Evolutionary conservation across 164 flowering plant species (phyloP).

Genomic region (Berberis thunbergii): DNA sequence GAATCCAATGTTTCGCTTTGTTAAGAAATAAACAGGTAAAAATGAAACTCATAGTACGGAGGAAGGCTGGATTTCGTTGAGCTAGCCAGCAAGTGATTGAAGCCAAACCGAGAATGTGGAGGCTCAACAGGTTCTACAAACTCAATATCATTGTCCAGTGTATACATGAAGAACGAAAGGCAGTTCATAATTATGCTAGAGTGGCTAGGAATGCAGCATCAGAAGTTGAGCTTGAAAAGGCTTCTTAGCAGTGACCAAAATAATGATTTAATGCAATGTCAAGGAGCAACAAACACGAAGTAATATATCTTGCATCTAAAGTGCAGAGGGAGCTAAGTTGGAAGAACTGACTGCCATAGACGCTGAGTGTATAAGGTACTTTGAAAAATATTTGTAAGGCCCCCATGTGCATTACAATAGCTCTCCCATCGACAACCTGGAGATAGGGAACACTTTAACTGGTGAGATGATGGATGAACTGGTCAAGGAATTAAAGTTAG

Average conservation of each 20-base stretch:
- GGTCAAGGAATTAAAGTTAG: no score
- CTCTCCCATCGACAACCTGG: no score
- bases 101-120: no score
- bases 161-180: background rate
- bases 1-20: background rate
- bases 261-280: background rate
- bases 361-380: background rate
- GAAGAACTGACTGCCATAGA: background rate
- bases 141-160: background rate
- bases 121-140: background rate
- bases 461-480: no score
- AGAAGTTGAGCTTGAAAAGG: background rate
- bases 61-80: background rate
- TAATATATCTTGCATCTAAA: no score
- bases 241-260: no score
- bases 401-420: no score
- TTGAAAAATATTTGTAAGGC: no score
- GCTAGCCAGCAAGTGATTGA: no score
- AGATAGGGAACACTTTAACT: no score
- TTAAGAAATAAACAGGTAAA: background rate
- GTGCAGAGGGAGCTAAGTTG: background rate
- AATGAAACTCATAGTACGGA: no score
- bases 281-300: background rate
- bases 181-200: background rate
- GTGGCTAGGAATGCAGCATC: background rate